Percentiles rank a stretch among this genome's conserved stretches.
These are phyloP conservation scores for Penicillium verhagenii DNA, from an alignment of 495 filamentous ascomycete genomes.

Conservation along the genomic window DNA sequence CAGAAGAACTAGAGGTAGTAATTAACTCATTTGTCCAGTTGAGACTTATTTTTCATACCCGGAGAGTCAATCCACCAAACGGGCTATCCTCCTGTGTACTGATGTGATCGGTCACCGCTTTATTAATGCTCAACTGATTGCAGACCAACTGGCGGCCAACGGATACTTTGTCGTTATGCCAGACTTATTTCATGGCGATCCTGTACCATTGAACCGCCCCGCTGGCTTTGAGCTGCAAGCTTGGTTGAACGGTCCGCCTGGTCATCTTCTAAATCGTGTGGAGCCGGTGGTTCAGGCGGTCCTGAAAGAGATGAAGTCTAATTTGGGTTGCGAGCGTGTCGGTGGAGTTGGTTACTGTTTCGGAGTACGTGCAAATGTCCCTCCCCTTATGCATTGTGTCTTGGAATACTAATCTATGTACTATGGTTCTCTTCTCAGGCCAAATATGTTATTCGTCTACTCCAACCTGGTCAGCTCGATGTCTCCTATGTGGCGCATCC, in stretches of 20 bases:
- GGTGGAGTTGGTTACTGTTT: slow-evolving; percentile 65
- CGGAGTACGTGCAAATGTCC: too few species aligned
- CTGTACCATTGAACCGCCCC: slow-evolving; percentile 29
- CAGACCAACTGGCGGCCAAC: slow-evolving; percentile 74
- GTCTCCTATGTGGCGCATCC: background rate
- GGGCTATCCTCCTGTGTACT: slow-evolving; percentile 30
- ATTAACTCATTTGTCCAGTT: slow-evolving; percentile 5
- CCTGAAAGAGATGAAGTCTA: slow-evolving; percentile 15
- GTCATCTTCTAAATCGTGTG: slow-evolving; percentile 58
- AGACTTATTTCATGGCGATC: slow-evolving; percentile 44
- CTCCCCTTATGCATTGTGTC: too few species aligned
- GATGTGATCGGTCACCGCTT: slow-evolving; percentile 38
- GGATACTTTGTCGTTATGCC: slow-evolving; percentile 74
- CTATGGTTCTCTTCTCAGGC: too few species aligned
- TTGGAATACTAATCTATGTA: too few species aligned
- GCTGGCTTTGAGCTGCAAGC: slow-evolving; percentile 24
- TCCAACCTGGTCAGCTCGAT: background rate
- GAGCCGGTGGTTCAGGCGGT: slow-evolving; percentile 57
- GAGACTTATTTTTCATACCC: slow-evolving; percentile 33
- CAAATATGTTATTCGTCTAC: background rate
- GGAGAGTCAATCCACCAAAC: slow-evolving; percentile 15
- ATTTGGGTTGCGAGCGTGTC: slow-evolving; percentile 23
- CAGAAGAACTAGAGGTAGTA: too few species aligned
- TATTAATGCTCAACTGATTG: slow-evolving; percentile 42
- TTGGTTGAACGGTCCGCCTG: slow-evolving; percentile 46